Evolutionary conservation across 805 yeast genomes (phyloP), one percentile per base, ranked within the genome.

Genomic region (Yarrowia sp.): DNA sequence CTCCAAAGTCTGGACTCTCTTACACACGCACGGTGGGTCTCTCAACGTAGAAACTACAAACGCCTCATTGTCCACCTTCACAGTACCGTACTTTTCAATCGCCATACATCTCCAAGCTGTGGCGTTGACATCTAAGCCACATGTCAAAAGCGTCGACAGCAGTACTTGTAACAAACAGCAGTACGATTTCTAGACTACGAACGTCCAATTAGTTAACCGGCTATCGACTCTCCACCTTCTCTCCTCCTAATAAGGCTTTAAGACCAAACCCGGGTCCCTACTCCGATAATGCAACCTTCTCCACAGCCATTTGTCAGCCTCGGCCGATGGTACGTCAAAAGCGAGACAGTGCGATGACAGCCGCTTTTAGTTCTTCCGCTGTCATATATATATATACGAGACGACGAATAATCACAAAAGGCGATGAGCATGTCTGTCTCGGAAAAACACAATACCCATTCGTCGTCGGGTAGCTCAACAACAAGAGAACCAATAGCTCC

Each of bases 261-360:
- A 33, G 5, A 12, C 15, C 5, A 17, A 49, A 12, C 10, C 38
- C 55, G 36, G 39, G 24, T 12, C 24, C 36, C 39, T 52, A 36
- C 34, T 33, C 43, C 34, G 58, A 52, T 52, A 52, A 52, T 38
- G 58, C 58, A 52, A 52, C 58, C 58, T 52, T 52, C 58, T 52
- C 58, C 56, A 50, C 42, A 38, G 8, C 3, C 9, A 52, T 52
- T 36, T 52, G 58, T 52, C 58, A 52, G 58, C 58, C 56, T 38
- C 56, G 56, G 56, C 56, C 56, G 56, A 36, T 1, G 13, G 42
- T 52, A 36, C 56, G 56, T 52, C 42, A 19, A 34, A 24, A 6
- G 40, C 55, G 34, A 50, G 55, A 50, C 55, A 50, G 7, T 13
- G 38, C 15, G 42, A 50, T 34, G 39, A 34, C 40, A 33, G 55